Base-by-base conservation (phyloP, 805 yeast species). In the Nakazawaea molendinolei region DNA sequence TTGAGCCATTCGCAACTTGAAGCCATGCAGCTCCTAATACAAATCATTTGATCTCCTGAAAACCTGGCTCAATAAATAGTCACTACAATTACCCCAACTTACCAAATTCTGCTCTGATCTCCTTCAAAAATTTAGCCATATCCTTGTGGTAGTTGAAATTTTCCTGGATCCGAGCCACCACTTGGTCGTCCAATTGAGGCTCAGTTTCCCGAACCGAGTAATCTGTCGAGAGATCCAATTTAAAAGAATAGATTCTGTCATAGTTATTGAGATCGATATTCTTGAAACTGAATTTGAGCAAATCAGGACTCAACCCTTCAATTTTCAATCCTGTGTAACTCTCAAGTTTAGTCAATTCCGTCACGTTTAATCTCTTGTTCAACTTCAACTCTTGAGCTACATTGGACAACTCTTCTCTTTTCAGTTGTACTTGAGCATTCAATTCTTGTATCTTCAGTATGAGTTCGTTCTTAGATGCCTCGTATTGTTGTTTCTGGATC, bases 1-100 rank as follows among this genome's bases (percentile, higher is more conserved):
- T 77, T 72, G 22, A 84, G 60, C 94, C 94, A 84, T 31, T 72
- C n/a, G n/a, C 73, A 20, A n/a, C n/a, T n/a, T n/a, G n/a, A n/a
- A n/a, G n/a, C n/a, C n/a, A n/a, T n/a, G n/a, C n/a, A n/a, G n/a
- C n/a, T n/a, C n/a, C n/a, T n/a, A n/a, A n/a, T n/a, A n/a, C n/a
- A n/a, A n/a, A n/a, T n/a, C n/a, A n/a, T n/a, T n/a, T n/a, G n/a
- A n/a, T n/a, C n/a, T n/a, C n/a, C n/a, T n/a, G n/a, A n/a, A n/a
- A n/a, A n/a, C n/a, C n/a, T n/a, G n/a, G n/a, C n/a, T n/a, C n/a
- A n/a, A n/a, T n/a, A n/a, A n/a, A n/a, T n/a, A n/a, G n/a, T n/a
- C n/a, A n/a, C n/a, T n/a, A n/a, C n/a, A n/a, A n/a, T n/a, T n/a
- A n/a, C n/a, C n/a, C n/a, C n/a, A n/a, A n/a, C n/a, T n/a, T n/a